phyloP scores from a whole-genome alignment of 768 basidiomycete species.

The Trametes villosa region DNA sequence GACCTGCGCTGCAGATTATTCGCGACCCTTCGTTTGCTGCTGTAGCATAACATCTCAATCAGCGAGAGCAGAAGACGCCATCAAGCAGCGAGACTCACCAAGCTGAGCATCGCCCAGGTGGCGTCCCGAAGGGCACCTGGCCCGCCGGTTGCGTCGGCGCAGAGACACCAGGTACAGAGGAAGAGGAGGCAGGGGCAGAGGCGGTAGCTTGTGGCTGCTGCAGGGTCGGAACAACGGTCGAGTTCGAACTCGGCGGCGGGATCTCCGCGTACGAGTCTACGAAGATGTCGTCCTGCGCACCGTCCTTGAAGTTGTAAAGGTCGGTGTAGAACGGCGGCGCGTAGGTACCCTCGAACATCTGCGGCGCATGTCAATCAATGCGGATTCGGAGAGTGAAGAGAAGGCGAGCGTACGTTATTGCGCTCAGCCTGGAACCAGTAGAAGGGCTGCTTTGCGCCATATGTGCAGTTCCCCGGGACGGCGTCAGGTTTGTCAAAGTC shows the following conservation, averaged over 20 bases:
- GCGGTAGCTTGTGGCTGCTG: constrained; percentile 20
- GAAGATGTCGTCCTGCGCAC: constrained; percentile 77
- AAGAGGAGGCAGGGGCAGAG: not conserved
- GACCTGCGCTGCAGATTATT: not conserved
- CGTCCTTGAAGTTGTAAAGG: constrained; percentile 74
- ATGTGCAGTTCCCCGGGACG: constrained; percentile 69
- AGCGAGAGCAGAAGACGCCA: no score
- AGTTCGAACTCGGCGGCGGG: constrained; percentile 31
- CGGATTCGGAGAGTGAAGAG: no score
- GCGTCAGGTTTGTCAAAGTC: constrained; percentile 46
- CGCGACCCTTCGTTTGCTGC: not conserved
- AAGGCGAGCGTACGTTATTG: constrained; percentile 57
- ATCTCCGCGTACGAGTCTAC: constrained; percentile 50
- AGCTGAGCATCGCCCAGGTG: constrained; percentile 10
- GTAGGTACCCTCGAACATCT: constrained; percentile 70
- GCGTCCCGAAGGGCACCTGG: constrained; percentile 15
- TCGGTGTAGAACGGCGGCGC: constrained; percentile 69
- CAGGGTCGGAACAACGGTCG: constrained; percentile 31
- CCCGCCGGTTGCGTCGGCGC: constrained; percentile 9
- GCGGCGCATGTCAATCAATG: not conserved
- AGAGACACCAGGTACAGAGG: not conserved
- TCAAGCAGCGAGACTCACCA: no score
- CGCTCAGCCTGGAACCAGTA: constrained; percentile 69
- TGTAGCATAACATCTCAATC: not conserved
- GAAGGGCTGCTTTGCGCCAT: constrained; percentile 69